Percentiles rank a stretch among this genome's conserved stretches.
phyloP scores from a whole-genome alignment of 116 monocot species.

The Trichopus zeylanicus region DNA sequence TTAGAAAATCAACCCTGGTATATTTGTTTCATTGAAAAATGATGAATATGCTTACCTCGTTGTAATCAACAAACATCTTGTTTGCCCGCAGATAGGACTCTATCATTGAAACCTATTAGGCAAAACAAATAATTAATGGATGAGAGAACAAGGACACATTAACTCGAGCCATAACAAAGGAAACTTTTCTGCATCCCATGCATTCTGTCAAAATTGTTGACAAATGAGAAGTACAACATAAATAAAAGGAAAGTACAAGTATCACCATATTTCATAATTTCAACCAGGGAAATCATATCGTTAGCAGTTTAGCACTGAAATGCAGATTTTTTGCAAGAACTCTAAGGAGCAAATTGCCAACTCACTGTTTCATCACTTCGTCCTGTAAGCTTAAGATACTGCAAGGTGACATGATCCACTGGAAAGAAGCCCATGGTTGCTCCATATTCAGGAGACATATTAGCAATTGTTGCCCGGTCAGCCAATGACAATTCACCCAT shows the following conservation, averaged over 20 bases:
- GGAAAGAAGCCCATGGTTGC: constrained; percentile 99
- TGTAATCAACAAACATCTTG: constrained; percentile 84
- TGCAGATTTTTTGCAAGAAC: too few relatives aligned
- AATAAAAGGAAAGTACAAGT: too few relatives aligned
- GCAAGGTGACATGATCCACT: constrained; percentile 74
- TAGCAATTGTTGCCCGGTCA: constrained; percentile 86
- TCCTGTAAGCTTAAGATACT: constrained; percentile 77
- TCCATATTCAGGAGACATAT: constrained; percentile 98
- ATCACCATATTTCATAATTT: too few relatives aligned
- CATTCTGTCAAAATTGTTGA: too few relatives aligned
- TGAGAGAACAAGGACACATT: too few relatives aligned
- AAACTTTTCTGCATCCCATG: too few relatives aligned
- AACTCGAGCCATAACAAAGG: too few relatives aligned
- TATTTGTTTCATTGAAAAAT: not conserved
- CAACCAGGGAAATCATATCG: too few relatives aligned
- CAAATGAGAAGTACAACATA: too few relatives aligned
- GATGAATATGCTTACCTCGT: constrained; percentile 36
- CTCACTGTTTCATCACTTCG: constrained; percentile 85
- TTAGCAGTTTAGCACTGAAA: too few relatives aligned
- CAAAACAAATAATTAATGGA: constrained; percentile 1
- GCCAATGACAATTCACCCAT: constrained; percentile 69
- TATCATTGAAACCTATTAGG: constrained; percentile 61
- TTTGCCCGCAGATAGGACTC: constrained; percentile 86
- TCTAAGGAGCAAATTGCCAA: too few relatives aligned
- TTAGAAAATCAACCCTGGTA: too few relatives aligned